These are phyloP conservation scores for Dictyostelium citrinum DNA, from an alignment of 78 protist genomes.

Conservation along the genomic window DNA sequence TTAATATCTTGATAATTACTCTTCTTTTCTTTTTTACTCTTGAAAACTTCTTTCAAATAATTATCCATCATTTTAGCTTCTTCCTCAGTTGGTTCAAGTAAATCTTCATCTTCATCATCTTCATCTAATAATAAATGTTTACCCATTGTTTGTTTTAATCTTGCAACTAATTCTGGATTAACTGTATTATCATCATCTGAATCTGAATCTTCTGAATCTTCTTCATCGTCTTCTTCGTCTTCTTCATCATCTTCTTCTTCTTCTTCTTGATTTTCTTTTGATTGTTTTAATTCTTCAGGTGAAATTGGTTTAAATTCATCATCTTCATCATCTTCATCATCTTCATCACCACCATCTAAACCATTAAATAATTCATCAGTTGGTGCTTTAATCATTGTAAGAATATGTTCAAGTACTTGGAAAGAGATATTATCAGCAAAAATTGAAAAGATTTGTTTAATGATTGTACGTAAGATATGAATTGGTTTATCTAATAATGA, in stretches of 20 bases:
- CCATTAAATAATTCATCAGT: conserved; percentile 40
- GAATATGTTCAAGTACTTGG: conserved; percentile 62
- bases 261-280: conserved; percentile 18
- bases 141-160: conserved; percentile 40
- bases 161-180: conserved; percentile 72
- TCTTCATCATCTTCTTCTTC: conserved; percentile 8
- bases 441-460: conserved; percentile 37
- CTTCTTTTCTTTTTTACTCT: conserved; percentile 50
- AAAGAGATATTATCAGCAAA: conserved; percentile 41
- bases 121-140: conserved; percentile 23
- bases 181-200: conserved; percentile 44
- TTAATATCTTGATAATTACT: conserved; percentile 13
- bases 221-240: conserved; percentile 46
- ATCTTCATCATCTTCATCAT: conserved; percentile 22
- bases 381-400: conserved; percentile 57
- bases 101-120: conserved; percentile 55
- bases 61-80: conserved; percentile 53
- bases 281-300: conserved; percentile 13
- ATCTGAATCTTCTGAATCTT: background rate
- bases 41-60: conserved; percentile 34
- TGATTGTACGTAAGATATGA: conserved; percentile 1
- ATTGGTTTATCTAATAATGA: conserved; percentile 26
- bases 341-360: conserved; percentile 23
- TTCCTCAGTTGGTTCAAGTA: conserved; percentile 25
- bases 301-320: conserved; percentile 22